These are phyloP conservation scores for Teratosphaeriaceae sp. DNA, from an alignment of 2,329 filamentous ascomycete species.

Conservation along the genomic window DNA sequence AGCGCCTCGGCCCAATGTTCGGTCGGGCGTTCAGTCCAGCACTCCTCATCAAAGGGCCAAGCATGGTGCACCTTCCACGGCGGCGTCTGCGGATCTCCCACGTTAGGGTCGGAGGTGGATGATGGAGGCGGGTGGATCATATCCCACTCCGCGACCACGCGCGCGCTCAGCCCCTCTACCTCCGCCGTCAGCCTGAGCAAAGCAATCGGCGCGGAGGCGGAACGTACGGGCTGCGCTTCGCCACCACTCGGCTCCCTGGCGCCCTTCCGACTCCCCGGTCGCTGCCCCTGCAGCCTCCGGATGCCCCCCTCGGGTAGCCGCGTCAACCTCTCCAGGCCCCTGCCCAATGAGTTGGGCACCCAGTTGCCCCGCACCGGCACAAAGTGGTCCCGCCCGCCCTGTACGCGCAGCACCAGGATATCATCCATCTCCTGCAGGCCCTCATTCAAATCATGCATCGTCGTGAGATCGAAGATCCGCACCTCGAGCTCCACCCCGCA, in stretches of 20 bases:
- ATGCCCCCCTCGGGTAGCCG: conserved; percentile 72
- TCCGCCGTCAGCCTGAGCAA: conserved; percentile 83
- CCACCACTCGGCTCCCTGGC: conserved; percentile 5
- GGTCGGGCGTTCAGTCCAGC: conserved; percentile 37
- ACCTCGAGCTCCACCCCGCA: conserved; percentile 62
- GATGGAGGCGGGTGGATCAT: conserved; percentile 39
- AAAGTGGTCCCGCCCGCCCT: conserved; percentile 84
- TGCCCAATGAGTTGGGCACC: conserved; percentile 75
- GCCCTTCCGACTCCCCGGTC: conserved; percentile 31
- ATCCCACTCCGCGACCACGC: conserved; percentile 55
- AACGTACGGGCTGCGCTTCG: conserved; percentile 48
- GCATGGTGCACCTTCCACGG: conserved; percentile 50
- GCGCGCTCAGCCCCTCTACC: conserved; percentile 55
- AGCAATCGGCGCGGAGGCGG: conserved; percentile 78
- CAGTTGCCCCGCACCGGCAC: conserved; percentile 72
- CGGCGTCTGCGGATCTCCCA: conserved; percentile 19
- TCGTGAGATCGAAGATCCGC: conserved; percentile 55
- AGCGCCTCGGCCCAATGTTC: conserved; percentile 38
- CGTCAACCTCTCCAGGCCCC: conserved; percentile 82
- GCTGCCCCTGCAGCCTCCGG: conserved; percentile 59
- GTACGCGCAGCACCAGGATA: conserved; percentile 77
- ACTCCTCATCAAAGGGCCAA: conserved; percentile 55
- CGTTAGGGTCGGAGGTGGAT: background rate
- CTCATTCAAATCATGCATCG: conserved; percentile 66
- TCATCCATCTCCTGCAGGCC: conserved; percentile 67